phyloP scores from a whole-genome alignment of 768 basidiomycete species.

The Trametopsis cervina region DNA sequence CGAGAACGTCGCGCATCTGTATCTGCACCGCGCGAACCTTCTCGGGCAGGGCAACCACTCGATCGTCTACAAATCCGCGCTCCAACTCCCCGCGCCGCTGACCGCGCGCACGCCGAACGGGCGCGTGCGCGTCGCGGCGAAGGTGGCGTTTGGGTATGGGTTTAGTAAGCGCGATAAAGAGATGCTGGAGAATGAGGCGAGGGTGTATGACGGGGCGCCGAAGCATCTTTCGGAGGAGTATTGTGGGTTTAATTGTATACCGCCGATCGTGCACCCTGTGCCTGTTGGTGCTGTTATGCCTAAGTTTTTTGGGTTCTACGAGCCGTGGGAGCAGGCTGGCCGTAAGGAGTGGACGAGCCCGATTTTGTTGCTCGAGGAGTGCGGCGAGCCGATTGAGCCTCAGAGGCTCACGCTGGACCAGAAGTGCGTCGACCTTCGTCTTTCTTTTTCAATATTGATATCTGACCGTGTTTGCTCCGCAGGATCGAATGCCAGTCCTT shows the following conservation, averaged over 20 bases:
- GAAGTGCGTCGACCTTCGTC: conserved; percentile 16
- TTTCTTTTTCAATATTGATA: no score
- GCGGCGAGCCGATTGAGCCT: conserved; percentile 31
- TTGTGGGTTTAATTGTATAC: conserved; percentile 39
- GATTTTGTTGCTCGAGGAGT: conserved; percentile 42
- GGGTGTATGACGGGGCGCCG: conserved; percentile 38
- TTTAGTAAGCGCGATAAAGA: conserved; percentile 9
- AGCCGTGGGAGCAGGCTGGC: conserved; percentile 16
- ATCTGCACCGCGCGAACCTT: conserved; percentile 31
- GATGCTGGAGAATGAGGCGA: conserved; percentile 30
- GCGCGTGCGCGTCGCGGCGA: conserved; percentile 23
- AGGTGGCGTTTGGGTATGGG: conserved; percentile 12
- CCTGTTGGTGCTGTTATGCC: conserved; percentile 48
- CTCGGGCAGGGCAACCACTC: conserved; percentile 49
- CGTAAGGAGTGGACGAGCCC: conserved; percentile 22
- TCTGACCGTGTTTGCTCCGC: no score
- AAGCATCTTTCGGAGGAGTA: conserved; percentile 40
- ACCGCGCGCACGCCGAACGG: conserved; percentile 16
- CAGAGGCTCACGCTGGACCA: conserved; percentile 16
- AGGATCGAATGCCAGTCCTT: conserved; percentile 27
- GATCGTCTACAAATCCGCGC: conserved; percentile 40
- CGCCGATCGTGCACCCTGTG: conserved; percentile 35
- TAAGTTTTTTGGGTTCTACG: conserved; percentile 60
- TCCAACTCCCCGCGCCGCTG: conserved; percentile 38
- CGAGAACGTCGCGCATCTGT: conserved; percentile 35